Percentiles rank a stretch among this genome's conserved stretches.
Evolutionary conservation across 2,329 filamentous ascomycete species (phyloP).

Genomic region (Cylindrodendrum hubeiense): DNA sequence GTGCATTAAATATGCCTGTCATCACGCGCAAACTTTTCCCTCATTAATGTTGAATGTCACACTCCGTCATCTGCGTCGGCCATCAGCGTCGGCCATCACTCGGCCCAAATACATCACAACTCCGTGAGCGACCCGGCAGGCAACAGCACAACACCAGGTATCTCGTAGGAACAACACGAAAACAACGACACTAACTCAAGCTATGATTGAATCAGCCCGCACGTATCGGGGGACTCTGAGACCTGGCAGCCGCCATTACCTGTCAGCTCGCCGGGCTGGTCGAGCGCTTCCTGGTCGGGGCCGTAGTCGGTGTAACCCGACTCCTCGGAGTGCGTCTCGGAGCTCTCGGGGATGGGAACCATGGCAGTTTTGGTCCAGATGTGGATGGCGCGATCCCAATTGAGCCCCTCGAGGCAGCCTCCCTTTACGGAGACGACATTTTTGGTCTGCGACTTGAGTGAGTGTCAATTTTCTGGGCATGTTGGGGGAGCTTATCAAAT

Average conservation of each 20-base stretch:
- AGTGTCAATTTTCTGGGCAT: conserved; percentile 27
- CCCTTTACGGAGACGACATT: conserved; percentile 75
- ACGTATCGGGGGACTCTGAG: not conserved
- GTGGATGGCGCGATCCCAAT: conserved; percentile 72
- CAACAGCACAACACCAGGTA: conserved; percentile 22
- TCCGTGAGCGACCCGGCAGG: conserved; percentile 20
- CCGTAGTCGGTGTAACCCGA: conserved; percentile 60
- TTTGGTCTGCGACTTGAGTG: conserved; percentile 57
- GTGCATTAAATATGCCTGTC: not conserved
- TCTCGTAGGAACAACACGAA: conserved; percentile 15
- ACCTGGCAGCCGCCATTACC: conserved; percentile 49
- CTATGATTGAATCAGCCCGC: conserved; percentile 17
- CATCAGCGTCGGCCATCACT: conserved; percentile 11
- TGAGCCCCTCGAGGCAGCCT: conserved; percentile 73
- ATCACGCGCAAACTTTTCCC: not conserved
- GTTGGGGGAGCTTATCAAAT: not conserved
- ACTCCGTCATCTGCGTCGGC: not conserved
- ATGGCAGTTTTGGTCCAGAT: conserved; percentile 78
- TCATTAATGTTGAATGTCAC: not conserved
- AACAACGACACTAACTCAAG: not conserved
- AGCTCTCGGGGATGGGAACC: conserved; percentile 75
- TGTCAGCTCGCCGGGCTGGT: conserved; percentile 58
- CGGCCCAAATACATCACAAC: conserved; percentile 5
- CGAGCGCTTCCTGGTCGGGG: conserved; percentile 58
- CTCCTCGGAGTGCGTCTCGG: conserved; percentile 68